phyloP scores from a whole-genome alignment of 2,329 filamentous ascomycete species.

The Pseudocercospora crystallina region DNA sequence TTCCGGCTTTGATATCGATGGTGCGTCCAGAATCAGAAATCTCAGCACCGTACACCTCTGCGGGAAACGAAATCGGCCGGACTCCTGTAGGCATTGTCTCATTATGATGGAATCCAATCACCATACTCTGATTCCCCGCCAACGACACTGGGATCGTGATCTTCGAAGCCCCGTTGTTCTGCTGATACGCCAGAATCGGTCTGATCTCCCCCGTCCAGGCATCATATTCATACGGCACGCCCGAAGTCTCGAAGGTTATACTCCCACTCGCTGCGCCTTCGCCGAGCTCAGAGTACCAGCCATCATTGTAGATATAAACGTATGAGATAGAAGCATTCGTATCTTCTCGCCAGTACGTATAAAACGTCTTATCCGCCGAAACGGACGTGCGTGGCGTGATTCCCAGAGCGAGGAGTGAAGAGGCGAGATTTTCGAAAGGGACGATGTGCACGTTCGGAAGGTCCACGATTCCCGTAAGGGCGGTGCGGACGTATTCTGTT shows the following conservation, averaged over 20 bases:
- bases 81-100: slow-evolving; percentile 1
- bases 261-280: slow-evolving; percentile 22
- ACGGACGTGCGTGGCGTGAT: slow-evolving; percentile 36
- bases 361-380: slow-evolving; percentile 32
- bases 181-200: slow-evolving; percentile 37
- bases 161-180: slow-evolving; percentile 18
- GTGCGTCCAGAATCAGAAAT: not conserved
- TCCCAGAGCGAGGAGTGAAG: slow-evolving; percentile 32
- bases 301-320: slow-evolving; percentile 44
- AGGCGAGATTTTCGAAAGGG: slow-evolving; percentile 33
- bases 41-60: slow-evolving; percentile 8
- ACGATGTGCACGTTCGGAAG: slow-evolving; percentile 40
- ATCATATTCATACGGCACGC: slow-evolving; percentile 41
- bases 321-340: slow-evolving; percentile 33
- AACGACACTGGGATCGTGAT: slow-evolving; percentile 40
- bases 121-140: slow-evolving; percentile 41
- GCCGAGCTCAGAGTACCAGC: slow-evolving; percentile 26
- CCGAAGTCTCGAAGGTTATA: slow-evolving; percentile 34
- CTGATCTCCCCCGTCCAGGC: slow-evolving; percentile 44
- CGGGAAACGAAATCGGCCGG: slow-evolving; percentile 7
- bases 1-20: slow-evolving; percentile 7
- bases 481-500: slow-evolving; percentile 19
- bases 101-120: slow-evolving; percentile 39
- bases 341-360: slow-evolving; percentile 40
- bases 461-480: slow-evolving; percentile 27